phyloP scores from a whole-genome alignment of 2,329 filamentous ascomycete genomes.

The Diaporthe destruens region DNA sequence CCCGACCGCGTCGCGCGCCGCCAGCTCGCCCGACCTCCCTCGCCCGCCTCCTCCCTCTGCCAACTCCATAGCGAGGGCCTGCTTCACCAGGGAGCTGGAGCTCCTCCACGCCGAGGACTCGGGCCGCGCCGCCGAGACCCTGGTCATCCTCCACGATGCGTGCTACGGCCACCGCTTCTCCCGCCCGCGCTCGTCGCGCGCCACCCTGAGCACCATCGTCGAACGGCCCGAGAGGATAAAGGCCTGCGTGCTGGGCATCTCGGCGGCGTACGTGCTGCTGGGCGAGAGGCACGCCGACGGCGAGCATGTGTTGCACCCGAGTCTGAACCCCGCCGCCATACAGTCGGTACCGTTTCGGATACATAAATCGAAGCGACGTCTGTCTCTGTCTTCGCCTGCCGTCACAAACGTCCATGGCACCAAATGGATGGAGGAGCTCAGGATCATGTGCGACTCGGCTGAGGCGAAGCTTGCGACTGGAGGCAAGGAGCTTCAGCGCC shows the following conservation, averaged over 20 bases:
- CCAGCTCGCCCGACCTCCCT: slow-evolving; percentile 52
- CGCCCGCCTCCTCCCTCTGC: slow-evolving; percentile 60
- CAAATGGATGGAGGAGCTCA: slow-evolving; percentile 94
- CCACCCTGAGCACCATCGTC: slow-evolving; percentile 82
- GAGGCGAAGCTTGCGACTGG: slow-evolving; percentile 81
- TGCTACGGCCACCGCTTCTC: slow-evolving; percentile 96
- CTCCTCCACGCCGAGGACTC: slow-evolving; percentile 65
- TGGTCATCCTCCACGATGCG: slow-evolving; percentile 91
- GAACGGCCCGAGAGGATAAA: slow-evolving; percentile 93
- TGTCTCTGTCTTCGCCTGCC: slow-evolving; percentile 79
- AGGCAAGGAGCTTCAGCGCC: slow-evolving; percentile 82
- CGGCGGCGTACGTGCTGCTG: slow-evolving; percentile 90
- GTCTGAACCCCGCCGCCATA: slow-evolving; percentile 65
- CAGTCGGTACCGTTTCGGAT: slow-evolving; percentile 84
- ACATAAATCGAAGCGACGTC: slow-evolving; percentile 78
- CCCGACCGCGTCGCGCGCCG: slow-evolving; percentile 55
- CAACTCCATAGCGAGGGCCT: slow-evolving; percentile 71
- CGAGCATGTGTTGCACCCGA: slow-evolving; percentile 74
- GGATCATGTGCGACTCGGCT: slow-evolving; percentile 84
- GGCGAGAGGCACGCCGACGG: slow-evolving; percentile 84
- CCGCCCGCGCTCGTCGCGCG: slow-evolving; percentile 81
- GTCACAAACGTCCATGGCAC: slow-evolving; percentile 92
- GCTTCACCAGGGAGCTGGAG: slow-evolving; percentile 78
- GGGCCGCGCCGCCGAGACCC: slow-evolving; percentile 67
- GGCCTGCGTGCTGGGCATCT: slow-evolving; percentile 84